Base-by-base conservation (phyloP, 2,329 filamentous ascomycete species). In the Aureobasidium sp. region DNA sequence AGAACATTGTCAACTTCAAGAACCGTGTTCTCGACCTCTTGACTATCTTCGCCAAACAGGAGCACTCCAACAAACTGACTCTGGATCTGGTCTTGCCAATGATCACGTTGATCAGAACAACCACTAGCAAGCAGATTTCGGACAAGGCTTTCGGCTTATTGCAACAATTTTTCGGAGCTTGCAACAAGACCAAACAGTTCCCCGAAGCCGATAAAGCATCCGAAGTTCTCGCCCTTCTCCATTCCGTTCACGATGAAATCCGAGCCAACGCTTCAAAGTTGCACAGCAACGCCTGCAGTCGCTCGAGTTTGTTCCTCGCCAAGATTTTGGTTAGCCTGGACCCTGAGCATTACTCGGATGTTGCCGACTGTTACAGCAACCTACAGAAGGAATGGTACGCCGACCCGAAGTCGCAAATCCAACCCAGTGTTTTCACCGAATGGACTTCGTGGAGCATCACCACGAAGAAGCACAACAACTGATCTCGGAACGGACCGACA, bases 1-100 rank as follows among this genome's bases (percentile, higher is more conserved):
- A 93, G 67, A 91, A 86, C 22, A 90, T 97, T 70, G 79, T 96
- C 69, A 92, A 93, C 75, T 96, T 99, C 82, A 99, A 99, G 79
- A 90, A 90, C 74, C 89, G 92, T 45, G 88, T 97, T 6, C 82
- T 97, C 5, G 94, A 97, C 70, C 82, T 97, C 1, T 80, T 97
- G 12, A 85, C 88, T 64, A 88, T 94, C 65, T 97, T 91, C 73
- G 81, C 94, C 66, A 91, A 89, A 73, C 87, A 88, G 67, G 87
- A 94, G 74, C 83, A 88, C 61, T 81, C 81, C 24, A 88, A 85
- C 68, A 75, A 82, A 1, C 77, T 92, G 0, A 83, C 86, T 0
- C 83, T 94, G 47, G 79, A 85, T 40, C 75, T 94, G 9, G 77
- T 97, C 6, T 73, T 92, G 8, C 91, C 93, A 0, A 79, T 97